Base-by-base conservation (phyloP, 2,329 filamentous ascomycete genomes). In the Cryphonectria naterciae region DNA sequence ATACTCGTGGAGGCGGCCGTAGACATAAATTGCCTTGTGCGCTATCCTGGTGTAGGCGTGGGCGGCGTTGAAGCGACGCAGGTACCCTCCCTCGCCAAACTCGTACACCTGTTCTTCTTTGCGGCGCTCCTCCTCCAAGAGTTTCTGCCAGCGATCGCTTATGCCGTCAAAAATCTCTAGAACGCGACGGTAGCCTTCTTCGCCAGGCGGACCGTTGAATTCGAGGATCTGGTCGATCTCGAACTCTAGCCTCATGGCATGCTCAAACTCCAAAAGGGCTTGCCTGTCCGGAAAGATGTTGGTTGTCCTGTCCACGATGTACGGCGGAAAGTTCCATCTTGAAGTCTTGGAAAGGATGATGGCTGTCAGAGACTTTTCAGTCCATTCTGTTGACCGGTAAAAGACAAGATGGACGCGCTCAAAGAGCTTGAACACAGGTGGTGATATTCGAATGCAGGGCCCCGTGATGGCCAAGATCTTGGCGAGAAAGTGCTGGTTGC, bases 371-470 rank as follows among this genome's bases (percentile, higher is more conserved):
- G 95, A 98, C 79, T 97, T 98, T 76, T 98, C 95, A 0, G 95
- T 97, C 96, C 96, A 99, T 79, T 97, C 93, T 0, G 94, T 97
- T 13, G 95, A 98, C 71, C 95, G 88, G 80, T 98, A 98, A 79
- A 98, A 99, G 39, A 99, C 94, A 2, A 99, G 83, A 81, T 98
- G 96, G 0, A 98, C 94, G 37, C 96, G 89, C 79, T 98, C 94
- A 76, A 99, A 99, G 0, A 99, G 86, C 76, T 91, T 93, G 73
- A 94, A 87, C 0, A 91, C 87, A 0, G 88, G 82, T 0, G 91
- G 81, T 0, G 93, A 93, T 17, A 99, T 87, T 52, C 95, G 87
- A 72, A 98, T 91, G 74, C 95, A 97, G 19, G 94, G 89, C 0
- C 96, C 96, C 0, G 93, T 92, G 70, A 91, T 90, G 41, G 86